phyloP scores from a whole-genome alignment of 1,139 yeast genomes.

The Candida glucosophila region DNA sequence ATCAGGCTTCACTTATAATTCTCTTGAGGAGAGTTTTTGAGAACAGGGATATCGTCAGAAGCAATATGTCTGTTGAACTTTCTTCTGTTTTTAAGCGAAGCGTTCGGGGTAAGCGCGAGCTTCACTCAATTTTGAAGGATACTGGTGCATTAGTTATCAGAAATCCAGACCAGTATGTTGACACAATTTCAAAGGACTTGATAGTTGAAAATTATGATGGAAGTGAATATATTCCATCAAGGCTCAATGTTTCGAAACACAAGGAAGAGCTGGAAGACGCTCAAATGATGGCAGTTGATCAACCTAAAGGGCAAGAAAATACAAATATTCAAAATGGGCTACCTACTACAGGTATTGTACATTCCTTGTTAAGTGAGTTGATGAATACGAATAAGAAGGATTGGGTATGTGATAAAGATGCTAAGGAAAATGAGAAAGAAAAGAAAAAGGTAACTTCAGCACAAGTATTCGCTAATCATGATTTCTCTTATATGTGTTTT shows the following conservation, averaged over 20 bases:
- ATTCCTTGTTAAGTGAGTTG: constrained; percentile 52
- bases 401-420: constrained; percentile 33
- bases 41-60: constrained; percentile 39
- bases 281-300: constrained; percentile 24
- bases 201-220: constrained; percentile 42
- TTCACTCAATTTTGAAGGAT: constrained; percentile 46
- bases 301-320: constrained; percentile 5
- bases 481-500: constrained; percentile 60
- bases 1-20: constrained; percentile 17
- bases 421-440: constrained; percentile 7
- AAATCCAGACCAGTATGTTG: constrained; percentile 46
- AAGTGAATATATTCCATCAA: constrained; percentile 8
- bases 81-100: constrained; percentile 23
- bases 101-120: constrained; percentile 29
- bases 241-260: constrained; percentile 10
- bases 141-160: constrained; percentile 50
- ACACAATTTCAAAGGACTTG: constrained; percentile 41
- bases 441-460: constrained; percentile 12
- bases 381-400: constrained; percentile 48
- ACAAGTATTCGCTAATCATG: constrained; percentile 29
- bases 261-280: constrained; percentile 21
- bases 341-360: constrained; percentile 52
- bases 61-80: constrained; percentile 42
- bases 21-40: constrained; percentile 69
- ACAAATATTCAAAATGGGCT: constrained; percentile 7